Percentiles rank a stretch among this genome's conserved stretches.
Evolutionary conservation across 2,329 filamentous ascomycete genomes (phyloP).

Genomic region (Xylariaceae sp.): DNA sequence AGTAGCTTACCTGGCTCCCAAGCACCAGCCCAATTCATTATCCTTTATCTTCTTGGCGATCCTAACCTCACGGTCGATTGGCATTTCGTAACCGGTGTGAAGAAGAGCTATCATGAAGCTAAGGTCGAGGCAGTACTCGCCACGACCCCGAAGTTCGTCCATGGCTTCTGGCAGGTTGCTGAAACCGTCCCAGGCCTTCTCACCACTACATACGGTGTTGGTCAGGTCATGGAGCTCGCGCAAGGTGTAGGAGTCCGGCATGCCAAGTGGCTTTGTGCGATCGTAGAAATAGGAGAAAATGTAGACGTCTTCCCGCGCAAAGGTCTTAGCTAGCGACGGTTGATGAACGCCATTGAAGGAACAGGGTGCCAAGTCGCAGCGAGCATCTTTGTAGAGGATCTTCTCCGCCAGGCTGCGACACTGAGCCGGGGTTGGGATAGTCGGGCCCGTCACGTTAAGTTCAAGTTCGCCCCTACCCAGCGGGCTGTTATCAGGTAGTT

Average conservation of each 20-base stretch:
- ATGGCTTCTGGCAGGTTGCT: conserved; percentile 68
- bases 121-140: conserved; percentile 89
- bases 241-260: conserved; percentile 96
- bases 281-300: conserved; percentile 99
- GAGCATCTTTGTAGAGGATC: conserved; percentile 79
- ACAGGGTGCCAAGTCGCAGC: conserved; percentile 82
- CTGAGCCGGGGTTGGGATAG: conserved; percentile 68
- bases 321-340: conserved; percentile 86
- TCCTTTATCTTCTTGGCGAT: conserved; percentile 98
- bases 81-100: conserved; percentile 97
- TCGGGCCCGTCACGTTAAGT: conserved; percentile 84
- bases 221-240: conserved; percentile 84
- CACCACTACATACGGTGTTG: conserved; percentile 75
- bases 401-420: conserved; percentile 88
- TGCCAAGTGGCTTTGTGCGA: conserved; percentile 85
- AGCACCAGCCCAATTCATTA: conserved; percentile 95
- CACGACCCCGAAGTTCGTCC: conserved; percentile 71
- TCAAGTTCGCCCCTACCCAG: conserved; percentile 56
- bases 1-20: conserved; percentile 77
- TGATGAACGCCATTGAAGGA: conserved; percentile 98
- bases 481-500: conserved; percentile 59
- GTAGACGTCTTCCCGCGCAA: conserved; percentile 84
- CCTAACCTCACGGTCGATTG: conserved; percentile 89
- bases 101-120: conserved; percentile 94
- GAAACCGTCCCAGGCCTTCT: conserved; percentile 75